Base-by-base conservation (phyloP, 2,329 filamentous ascomycete genomes). In the Ophiostoma ips region DNA sequence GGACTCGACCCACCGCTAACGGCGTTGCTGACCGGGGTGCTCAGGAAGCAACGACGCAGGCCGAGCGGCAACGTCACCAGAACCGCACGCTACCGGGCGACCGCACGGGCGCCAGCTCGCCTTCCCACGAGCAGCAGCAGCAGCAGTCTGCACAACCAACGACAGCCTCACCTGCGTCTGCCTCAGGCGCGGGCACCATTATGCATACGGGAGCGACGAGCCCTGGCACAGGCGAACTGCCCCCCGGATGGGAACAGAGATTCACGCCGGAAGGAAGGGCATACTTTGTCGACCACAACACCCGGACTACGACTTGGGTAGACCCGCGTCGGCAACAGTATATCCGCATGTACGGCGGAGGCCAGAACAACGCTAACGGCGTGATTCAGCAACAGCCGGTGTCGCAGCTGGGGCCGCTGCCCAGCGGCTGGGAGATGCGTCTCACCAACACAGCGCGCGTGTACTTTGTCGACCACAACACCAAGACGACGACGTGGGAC, bases 401-500 rank as follows among this genome's bases (percentile, higher is more conserved):
- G 2, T 96, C 92, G 2, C 92, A 98, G 64, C 77, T 98, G 43
- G 92, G 92, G 4, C 92, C 92, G 24, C 68, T 98, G 45, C 92
- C 92, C 3, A 96, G 92, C 61, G 92, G 92, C 3, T 98, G 92
- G 92, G 92, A 98, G 73, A 98, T 98, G 92, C 87, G 92, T 53
- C 80, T 98, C 48, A 98, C 92, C 49, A 96, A 98, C 66, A 98
- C 92, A 13, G 92, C 92, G 28, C 79, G 92, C 53, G 92, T 98
- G 15, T 98, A 98, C 69, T 98, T 98, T 66, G 92, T 98, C 41
- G 92, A 98, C 62, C 92, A 98, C 70, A 98, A 98, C 69, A 98
- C 92, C 41, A 98, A 98, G 73, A 98, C 92, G 0, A 98, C 92
- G 3, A 98, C 92, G 1, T 98, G 92, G 92, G 92, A 98, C 62